Conservation (phyloP, 2,329 filamentous ascomycete species). For the Biscogniauxia mediterranea region DNA sequence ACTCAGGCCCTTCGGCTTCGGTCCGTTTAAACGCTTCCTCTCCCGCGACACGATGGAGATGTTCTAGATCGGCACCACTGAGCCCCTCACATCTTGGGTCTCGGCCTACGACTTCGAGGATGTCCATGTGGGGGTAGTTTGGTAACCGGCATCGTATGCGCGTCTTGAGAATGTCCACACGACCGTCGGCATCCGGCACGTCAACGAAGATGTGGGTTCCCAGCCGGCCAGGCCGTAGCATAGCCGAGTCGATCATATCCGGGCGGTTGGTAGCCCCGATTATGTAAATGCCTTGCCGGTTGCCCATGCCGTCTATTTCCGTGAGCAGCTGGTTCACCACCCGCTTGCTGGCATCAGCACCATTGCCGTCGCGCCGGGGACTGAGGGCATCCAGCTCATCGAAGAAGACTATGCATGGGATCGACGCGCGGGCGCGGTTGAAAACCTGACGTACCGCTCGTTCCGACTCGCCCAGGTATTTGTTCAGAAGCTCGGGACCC, state of each 20-base stretch:
- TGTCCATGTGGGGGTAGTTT: constrained; percentile 25
- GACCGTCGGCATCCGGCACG: constrained; percentile 73
- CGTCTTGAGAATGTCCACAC: constrained; percentile 81
- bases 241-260: constrained; percentile 94
- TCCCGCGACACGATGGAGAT: constrained; percentile 40
- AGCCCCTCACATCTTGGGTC: constrained; percentile 71
- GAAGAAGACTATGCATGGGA: constrained; percentile 96
- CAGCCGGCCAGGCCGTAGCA: constrained; percentile 86
- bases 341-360: constrained; percentile 79
- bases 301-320: constrained; percentile 83
- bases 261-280: constrained; percentile 94
- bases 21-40: constrained; percentile 28
- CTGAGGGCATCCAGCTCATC: constrained; percentile 95
- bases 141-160: constrained; percentile 38
- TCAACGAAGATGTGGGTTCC: constrained; percentile 89
- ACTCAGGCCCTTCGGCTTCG: constrained; percentile 16
- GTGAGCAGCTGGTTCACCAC: constrained; percentile 95
- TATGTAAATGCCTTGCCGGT: constrained; percentile 83
- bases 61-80: constrained; percentile 65
- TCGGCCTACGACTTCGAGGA: constrained; percentile 55
- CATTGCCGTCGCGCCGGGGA: constrained; percentile 73
- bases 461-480: constrained; percentile 96
- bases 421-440: constrained; percentile 76
- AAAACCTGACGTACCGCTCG: constrained; percentile 91
- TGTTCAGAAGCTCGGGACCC: constrained; percentile 93